These are phyloP conservation scores for Coniochaeta pulveracea DNA, from an alignment of 2,329 filamentous ascomycete genomes.

Conservation along the genomic window DNA sequence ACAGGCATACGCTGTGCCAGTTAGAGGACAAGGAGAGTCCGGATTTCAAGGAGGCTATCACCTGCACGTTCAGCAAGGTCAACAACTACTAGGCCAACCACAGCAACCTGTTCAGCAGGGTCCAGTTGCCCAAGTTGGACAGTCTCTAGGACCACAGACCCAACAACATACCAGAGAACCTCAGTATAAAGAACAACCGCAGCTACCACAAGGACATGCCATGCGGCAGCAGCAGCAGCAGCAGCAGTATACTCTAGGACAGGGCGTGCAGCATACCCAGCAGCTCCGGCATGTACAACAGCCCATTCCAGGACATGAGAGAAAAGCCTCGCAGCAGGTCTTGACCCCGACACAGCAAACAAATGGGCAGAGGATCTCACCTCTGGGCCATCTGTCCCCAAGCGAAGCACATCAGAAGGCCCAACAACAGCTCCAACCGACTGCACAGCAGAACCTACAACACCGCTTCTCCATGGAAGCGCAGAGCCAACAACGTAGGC, in stretches of 20 bases:
- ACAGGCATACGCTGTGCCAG: no score
- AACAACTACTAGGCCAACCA: neutral
- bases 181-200: no score
- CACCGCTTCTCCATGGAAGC: no score
- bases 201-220: neutral
- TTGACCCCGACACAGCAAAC: no score
- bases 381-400: neutral
- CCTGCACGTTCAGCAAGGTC: neutral
- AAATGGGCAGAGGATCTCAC: neutral
- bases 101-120: no score
- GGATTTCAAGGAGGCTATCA: no score
- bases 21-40: no score
- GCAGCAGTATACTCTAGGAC: conserved; percentile 2
- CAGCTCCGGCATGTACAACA: neutral
- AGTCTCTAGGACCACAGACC: no score
- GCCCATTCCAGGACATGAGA: no score
- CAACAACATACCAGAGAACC: no score
- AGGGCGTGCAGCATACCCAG: neutral
- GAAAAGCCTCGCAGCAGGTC: no score
- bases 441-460: neutral
- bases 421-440: neutral
- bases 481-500: conserved; percentile 1
- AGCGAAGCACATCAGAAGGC: neutral
- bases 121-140: no score
- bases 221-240: conserved; percentile 1